Conservation (phyloP, 2,329 filamentous ascomycete genomes). For the Cercospora sp. region DNA sequence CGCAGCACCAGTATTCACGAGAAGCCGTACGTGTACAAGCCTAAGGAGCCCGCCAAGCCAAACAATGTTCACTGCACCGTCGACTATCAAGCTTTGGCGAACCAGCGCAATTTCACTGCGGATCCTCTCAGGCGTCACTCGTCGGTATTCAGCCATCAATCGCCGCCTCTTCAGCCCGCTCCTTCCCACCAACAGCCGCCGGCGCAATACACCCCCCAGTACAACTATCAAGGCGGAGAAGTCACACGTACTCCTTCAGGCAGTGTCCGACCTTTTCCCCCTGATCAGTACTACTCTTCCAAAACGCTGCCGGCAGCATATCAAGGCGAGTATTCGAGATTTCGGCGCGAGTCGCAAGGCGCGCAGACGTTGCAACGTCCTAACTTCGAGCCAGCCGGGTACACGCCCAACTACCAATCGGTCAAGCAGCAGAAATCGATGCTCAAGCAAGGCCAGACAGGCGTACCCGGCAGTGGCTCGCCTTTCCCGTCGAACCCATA, state of each 20-base stretch:
- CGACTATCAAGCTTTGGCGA: slow-evolving; percentile 36
- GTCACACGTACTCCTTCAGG: slow-evolving; percentile 28
- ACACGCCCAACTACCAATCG: slow-evolving; percentile 33
- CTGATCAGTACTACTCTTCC: slow-evolving; percentile 42
- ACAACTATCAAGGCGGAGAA: slow-evolving; percentile 33
- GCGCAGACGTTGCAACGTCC: slow-evolving; percentile 35
- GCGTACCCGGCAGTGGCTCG: slow-evolving; percentile 16
- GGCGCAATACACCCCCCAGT: slow-evolving; percentile 26
- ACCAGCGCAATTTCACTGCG: slow-evolving; percentile 35
- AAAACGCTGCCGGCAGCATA: slow-evolving; percentile 40
- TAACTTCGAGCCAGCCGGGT: slow-evolving; percentile 29
- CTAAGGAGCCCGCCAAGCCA: slow-evolving; percentile 36
- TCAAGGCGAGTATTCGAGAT: slow-evolving; percentile 41
- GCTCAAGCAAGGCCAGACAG: slow-evolving; percentile 27
- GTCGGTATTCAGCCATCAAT: slow-evolving; percentile 17
- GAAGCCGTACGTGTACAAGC: slow-evolving; percentile 44
- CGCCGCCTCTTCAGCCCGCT: slow-evolving; percentile 9
- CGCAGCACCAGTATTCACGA: slow-evolving; percentile 26
- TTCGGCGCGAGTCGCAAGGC: slow-evolving; percentile 38
- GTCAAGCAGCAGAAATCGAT: slow-evolving; percentile 31
- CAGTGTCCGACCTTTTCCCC: slow-evolving; percentile 37
- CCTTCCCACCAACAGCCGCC: slow-evolving; percentile 9
- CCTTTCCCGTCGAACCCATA: slow-evolving; percentile 32
- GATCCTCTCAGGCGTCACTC: slow-evolving; percentile 30
- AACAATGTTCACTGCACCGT: slow-evolving; percentile 31